Evolutionary conservation across 2,329 filamentous ascomycete genomes (phyloP).

Genomic region (Sporothrix pseudoabietina): DNA sequence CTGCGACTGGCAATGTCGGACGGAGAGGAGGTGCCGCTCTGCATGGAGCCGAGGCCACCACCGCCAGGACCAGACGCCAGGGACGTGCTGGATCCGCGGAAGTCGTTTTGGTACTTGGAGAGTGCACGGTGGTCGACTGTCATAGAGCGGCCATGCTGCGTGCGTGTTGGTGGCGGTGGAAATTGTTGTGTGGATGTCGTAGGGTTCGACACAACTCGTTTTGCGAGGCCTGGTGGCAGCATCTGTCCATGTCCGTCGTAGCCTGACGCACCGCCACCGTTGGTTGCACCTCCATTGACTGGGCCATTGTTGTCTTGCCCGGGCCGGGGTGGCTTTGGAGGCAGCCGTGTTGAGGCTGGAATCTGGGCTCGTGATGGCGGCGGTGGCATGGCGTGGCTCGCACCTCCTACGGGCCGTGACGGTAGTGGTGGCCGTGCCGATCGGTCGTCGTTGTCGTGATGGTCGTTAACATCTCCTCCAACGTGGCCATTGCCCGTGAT

Average conservation of each 20-base stretch:
- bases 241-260: background rate
- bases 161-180: conserved; percentile 47
- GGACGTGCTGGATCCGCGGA: conserved; percentile 39
- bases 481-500: background rate
- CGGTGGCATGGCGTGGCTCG: conserved; percentile 36
- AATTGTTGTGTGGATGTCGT: conserved; percentile 49
- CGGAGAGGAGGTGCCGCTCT: background rate
- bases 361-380: conserved; percentile 11
- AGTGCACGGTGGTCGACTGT: conserved; percentile 53
- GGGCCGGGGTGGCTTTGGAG: conserved; percentile 32
- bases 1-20: conserved; percentile 14
- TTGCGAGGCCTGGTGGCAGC: conserved; percentile 37
- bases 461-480: background rate
- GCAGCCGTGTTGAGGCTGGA: conserved; percentile 29
- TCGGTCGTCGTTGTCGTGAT: conserved; percentile 36
- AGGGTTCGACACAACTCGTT: conserved; percentile 52
- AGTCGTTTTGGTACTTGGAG: conserved; percentile 45
- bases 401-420: conserved; percentile 48
- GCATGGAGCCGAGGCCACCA: background rate
- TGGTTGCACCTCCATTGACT: background rate
- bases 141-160: conserved; percentile 51
- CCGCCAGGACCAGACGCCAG: background rate
- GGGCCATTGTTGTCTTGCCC: conserved; percentile 37
- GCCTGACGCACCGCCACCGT: background rate
- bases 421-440: conserved; percentile 51